Base-by-base conservation (phyloP, 306 rosid species). In the Prunus kanzakura region DNA sequence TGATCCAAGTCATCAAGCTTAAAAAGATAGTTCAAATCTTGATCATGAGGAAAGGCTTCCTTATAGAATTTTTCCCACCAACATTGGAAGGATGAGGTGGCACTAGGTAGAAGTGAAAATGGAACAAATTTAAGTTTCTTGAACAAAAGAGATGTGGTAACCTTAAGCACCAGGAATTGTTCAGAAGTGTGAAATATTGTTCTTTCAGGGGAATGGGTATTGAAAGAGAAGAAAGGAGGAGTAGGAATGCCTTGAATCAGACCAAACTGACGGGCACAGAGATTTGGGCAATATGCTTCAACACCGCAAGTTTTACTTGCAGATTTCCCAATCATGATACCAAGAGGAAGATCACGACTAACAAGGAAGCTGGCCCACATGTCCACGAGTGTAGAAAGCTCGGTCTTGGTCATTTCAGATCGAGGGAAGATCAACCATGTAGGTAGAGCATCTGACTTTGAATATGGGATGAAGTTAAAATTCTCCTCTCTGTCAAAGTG, bases 271-370 rank as follows among this genome's bases (percentile, higher is more conserved):
- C 74, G 47, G 22, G 74, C 74, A 69, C 62, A 50, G 6, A 49
- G 74, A 50, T 47, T 69, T 16, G 74, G 61, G 61, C 74, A 69
- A 29, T 69, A 69, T 18, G 16, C 74, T 69, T 69, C 74, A 19
- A 69, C 41, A 69, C 61, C 61, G 50, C 38, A 51, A 29, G 12
- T 22, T 30, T 29, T 69, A 1, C 4, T 18, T 69, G 27, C 12
- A 69, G 20, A 29, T 50, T 18, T 25, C 18, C n/a, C 10, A 69
- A 29, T 18, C 27, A 43, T 11, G n/a, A 69, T 47, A 14, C 16
- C 60, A 15, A 30, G 46, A 69, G 46, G 74, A 69, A 69, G 74
- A 69, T 69, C 74, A 16, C 74, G 74, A 51, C 74, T 25, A 50
- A 69, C 46, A 29, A 69, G 46, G 4, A 69, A 50, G 61, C 74